Percentiles rank a stretch among this genome's conserved stretches.
These are phyloP conservation scores for Aspergillus candidus DNA, from an alignment of 2,329 filamentous ascomycete genomes.

Conservation along the genomic window DNA sequence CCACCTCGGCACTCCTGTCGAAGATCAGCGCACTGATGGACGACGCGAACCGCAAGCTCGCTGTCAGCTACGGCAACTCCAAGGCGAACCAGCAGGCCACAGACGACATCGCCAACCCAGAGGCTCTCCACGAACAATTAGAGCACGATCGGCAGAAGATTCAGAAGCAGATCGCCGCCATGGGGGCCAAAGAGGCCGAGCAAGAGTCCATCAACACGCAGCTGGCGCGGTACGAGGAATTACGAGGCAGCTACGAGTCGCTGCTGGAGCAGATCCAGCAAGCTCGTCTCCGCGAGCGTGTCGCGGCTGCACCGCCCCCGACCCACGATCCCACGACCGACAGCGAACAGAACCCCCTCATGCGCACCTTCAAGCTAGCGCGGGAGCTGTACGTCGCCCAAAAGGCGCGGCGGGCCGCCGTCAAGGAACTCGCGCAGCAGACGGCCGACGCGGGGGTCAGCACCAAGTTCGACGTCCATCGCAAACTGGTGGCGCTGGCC, in stretches of 20 bases:
- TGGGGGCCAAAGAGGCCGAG: conserved; percentile 34
- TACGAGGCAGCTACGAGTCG: conserved; percentile 35
- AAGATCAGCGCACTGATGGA: conserved; percentile 64
- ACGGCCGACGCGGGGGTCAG: conserved; percentile 42
- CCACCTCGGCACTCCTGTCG: conserved; percentile 62
- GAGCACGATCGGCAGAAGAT: conserved; percentile 41
- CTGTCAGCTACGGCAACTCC: conserved; percentile 54
- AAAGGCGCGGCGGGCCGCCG: conserved; percentile 28
- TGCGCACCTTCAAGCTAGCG: conserved; percentile 25
- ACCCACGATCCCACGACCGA: conserved; percentile 11
- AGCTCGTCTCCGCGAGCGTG: conserved; percentile 27
- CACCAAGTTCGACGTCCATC: conserved; percentile 43
- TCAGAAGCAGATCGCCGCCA: conserved; percentile 32
- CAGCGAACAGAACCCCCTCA: conserved; percentile 26
- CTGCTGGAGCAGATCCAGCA: conserved; percentile 42
- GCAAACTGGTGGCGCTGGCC: conserved; percentile 42
- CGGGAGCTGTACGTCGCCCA: conserved; percentile 30
- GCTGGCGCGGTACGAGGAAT: conserved; percentile 33
- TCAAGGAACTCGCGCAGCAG: conserved; percentile 40
- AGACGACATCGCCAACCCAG: conserved; percentile 38
- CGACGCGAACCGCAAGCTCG: conserved; percentile 66
- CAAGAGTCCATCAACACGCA: conserved; percentile 32
- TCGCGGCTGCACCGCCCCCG: conserved; percentile 16
- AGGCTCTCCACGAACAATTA: conserved; percentile 36
- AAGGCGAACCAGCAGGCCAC: conserved; percentile 53